Base-by-base conservation (phyloP, 768 basidiomycete genomes). In the Mycena polygramma region DNA sequence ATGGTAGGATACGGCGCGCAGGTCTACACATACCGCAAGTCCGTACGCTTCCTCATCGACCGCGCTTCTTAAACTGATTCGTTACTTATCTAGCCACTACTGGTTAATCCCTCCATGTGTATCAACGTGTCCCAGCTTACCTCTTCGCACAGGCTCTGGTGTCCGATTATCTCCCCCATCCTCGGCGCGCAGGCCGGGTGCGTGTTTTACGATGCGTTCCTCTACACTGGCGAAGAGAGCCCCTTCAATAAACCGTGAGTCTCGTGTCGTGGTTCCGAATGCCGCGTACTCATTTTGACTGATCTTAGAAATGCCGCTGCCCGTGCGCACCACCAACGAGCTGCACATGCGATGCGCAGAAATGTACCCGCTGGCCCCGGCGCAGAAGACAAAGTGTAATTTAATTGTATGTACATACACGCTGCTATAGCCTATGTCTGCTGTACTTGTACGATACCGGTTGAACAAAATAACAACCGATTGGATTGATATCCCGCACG, bases 1-100 rank as follows among this genome's bases (percentile, higher is more conserved):
- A 91, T 92, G 89, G 91, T 85, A 9, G 92, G 92, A n/a, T 93
- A 92, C 73, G 91, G 91, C 24, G 79, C 78, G 75, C 82, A 84
- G 48, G 88, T 85, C 20, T 87, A 81, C 80, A 83, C 81, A 1
- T 85, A 77, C 77, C 75, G 85, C 66, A 80, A 82, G 85, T 86
- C 65, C 37, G 82, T 76, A 35, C 43, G 46, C 26, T 64, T 30
- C 24, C 48, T 53, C 36, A 8, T 24, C 13, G 20, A 14, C 19
- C 26, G 2, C 60, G 46, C 30, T 63, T 49, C 48, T 11, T 36
- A 13, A n/a, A 20, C 77, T 64, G 63, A 69, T 53, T 51, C 57
- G 11, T 39, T 52, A 26, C 59, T 9, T 66, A n/a, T 75, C 59
- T 72, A 87, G 83, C 74, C 91, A 93, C 67, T 93, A 92, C 75